These are phyloP conservation scores for Pseudogymnoascus destructans DNA, from an alignment of 2,329 filamentous ascomycete species.

Conservation along the genomic window DNA sequence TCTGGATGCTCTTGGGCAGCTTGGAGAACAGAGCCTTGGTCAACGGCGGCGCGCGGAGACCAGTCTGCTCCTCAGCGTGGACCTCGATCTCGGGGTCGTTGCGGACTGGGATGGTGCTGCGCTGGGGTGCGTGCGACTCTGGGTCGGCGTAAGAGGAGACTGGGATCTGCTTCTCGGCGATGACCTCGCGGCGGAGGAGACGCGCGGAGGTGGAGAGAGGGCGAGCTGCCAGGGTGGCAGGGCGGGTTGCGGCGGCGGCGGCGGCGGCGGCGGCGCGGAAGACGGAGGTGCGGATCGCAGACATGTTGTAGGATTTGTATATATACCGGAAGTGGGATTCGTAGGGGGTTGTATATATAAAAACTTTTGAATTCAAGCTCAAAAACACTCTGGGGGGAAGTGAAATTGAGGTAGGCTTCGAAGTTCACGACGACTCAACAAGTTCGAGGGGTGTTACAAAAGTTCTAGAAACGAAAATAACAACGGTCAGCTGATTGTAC, in stretches of 20 bases:
- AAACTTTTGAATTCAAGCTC: neutral
- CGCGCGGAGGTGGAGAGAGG: slow-evolving; percentile 19
- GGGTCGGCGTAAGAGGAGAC: slow-evolving; percentile 15
- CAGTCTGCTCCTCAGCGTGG: slow-evolving; percentile 5
- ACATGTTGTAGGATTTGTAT: slow-evolving; percentile 10
- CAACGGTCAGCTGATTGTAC: neutral
- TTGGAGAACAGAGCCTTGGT: slow-evolving; percentile 39
- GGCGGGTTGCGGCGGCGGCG: slow-evolving; percentile 6
- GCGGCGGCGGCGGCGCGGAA: slow-evolving; percentile 9
- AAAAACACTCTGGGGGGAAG: neutral
- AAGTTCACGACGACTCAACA: neutral
- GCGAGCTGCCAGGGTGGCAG: slow-evolving; percentile 12
- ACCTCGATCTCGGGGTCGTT: slow-evolving; percentile 11
- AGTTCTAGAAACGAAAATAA: slow-evolving; percentile 1
- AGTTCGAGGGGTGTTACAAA: neutral
- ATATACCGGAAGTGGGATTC: neutral
- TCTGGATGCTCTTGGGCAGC: slow-evolving; percentile 53
- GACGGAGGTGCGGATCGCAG: slow-evolving; percentile 4
- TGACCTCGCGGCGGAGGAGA: slow-evolving; percentile 16
- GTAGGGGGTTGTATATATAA: neutral
- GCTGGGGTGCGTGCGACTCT: slow-evolving; percentile 14
- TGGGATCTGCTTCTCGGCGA: slow-evolving; percentile 23
- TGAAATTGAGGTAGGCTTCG: neutral
- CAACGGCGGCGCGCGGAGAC: slow-evolving; percentile 30
- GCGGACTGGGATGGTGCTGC: slow-evolving; percentile 20